Conservation (phyloP, 176 grass and related monocot genomes). For the Rhipidocladum racemiflorum region DNA sequence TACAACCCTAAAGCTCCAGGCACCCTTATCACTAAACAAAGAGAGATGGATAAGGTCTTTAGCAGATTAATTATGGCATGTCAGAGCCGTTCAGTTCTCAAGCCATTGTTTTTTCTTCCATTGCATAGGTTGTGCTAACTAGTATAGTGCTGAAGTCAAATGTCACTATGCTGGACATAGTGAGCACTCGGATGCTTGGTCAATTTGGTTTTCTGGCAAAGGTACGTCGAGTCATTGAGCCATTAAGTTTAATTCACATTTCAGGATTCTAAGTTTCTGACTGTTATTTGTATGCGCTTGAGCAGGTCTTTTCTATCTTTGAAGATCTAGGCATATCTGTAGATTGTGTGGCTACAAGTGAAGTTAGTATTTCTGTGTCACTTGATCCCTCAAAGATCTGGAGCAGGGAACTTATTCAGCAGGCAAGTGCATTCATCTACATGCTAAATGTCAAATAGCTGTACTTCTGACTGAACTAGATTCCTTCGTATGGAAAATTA, state of each 20-base stretch:
- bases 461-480: neutral
- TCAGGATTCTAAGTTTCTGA: neutral
- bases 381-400: conserved; percentile 88
- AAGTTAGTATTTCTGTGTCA: conserved; percentile 92
- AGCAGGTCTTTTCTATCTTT: conserved; percentile 89
- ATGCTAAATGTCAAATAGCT: neutral
- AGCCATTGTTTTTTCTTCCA: neutral
- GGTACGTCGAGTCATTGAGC: conserved; percentile 28
- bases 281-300: conserved; percentile 12
- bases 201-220: conserved; percentile 95
- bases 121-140: conserved; percentile 68
- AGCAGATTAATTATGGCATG: neutral
- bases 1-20: conserved; percentile 94
- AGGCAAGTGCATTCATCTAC: conserved; percentile 47
- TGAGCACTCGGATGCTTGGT: conserved; percentile 94
- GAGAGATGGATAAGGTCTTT: conserved; percentile 85
- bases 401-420: conserved; percentile 77
- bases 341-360: conserved; percentile 91
- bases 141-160: conserved; percentile 98
- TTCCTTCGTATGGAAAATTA: neutral
- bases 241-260: neutral
- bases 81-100: neutral
- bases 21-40: conserved; percentile 82
- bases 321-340: conserved; percentile 93
- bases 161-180: conserved; percentile 93